Conservation (phyloP, 805 yeast genomes). For the Candida chauliodis region DNA sequence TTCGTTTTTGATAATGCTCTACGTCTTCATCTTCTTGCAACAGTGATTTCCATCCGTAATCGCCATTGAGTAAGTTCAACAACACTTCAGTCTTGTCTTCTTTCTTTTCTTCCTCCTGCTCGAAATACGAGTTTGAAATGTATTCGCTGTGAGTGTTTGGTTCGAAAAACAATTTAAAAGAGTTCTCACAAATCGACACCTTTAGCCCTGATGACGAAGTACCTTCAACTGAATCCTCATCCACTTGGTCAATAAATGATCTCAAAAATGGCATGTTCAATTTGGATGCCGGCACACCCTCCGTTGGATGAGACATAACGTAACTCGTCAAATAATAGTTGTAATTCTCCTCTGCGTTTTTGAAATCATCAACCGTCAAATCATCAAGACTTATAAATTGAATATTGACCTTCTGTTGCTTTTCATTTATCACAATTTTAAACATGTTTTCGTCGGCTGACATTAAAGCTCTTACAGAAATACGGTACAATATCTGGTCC, state of each 20-base stretch:
- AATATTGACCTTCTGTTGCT: conserved; percentile 52
- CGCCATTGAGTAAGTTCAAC: conserved; percentile 44
- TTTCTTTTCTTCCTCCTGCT: conserved; percentile 19
- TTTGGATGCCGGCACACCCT: conserved; percentile 79
- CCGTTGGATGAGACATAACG: conserved; percentile 94
- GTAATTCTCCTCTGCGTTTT: conserved; percentile 78
- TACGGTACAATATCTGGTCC: conserved; percentile 85
- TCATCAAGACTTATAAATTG: conserved; percentile 88
- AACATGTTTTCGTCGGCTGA: conserved; percentile 86
- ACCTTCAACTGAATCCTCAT: conserved; percentile 58
- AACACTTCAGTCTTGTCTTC: conserved; percentile 27
- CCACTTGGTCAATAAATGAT: conserved; percentile 50
- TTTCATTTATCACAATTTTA: conserved; percentile 69
- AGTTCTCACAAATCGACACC: conserved; percentile 73
- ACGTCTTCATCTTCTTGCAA: conserved; percentile 38
- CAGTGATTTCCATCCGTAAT: conserved; percentile 51
- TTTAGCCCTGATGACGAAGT: conserved; percentile 64
- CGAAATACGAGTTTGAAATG: conserved; percentile 55
- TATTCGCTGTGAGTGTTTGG: conserved; percentile 76
- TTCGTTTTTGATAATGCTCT: conserved; percentile 24
- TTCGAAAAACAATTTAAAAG: conserved; percentile 80
- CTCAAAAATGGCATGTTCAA: conserved; percentile 78
- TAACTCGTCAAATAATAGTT: conserved; percentile 91
- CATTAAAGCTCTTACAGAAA: conserved; percentile 81
- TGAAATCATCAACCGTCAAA: conserved; percentile 67